These are phyloP conservation scores for Fraxinus sp. DNA, from an alignment of 305 asterid genomes.

Conservation along the genomic window DNA sequence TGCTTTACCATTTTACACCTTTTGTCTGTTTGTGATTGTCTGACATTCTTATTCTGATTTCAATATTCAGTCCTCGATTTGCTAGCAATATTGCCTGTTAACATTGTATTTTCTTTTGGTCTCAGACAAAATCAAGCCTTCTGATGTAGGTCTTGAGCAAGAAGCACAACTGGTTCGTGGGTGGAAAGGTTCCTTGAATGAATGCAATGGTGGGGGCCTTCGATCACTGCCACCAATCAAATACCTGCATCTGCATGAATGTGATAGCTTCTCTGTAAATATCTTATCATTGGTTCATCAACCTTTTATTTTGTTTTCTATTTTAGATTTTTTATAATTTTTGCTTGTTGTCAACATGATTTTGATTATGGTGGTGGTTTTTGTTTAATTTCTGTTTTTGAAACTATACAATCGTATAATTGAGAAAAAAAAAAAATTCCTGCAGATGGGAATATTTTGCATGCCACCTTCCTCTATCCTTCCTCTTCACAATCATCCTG, in stretches of 20 bases:
- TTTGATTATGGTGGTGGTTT: not conserved
- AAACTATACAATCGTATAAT: not conserved
- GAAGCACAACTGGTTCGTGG: conserved; percentile 80
- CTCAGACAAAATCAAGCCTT: conserved; percentile 93
- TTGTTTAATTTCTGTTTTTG: not conserved
- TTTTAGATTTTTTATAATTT: not conserved
- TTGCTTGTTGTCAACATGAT: conserved; percentile 7
- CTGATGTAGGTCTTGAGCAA: conserved; percentile 97
- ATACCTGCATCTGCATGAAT: conserved; percentile 84
- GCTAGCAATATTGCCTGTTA: conserved; percentile 16
- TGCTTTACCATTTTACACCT: not conserved
- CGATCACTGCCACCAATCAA: conserved; percentile 60
- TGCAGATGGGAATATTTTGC: conserved; percentile 89
- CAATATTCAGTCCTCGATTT: not conserved
- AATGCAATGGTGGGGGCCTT: conserved; percentile 45
- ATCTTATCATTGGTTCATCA: conserved; percentile 14
- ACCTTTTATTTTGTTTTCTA: not conserved
- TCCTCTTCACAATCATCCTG: conserved; percentile 98
- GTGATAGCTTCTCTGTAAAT: conserved; percentile 86
- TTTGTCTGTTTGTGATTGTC: not conserved
- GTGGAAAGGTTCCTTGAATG: conserved; percentile 61
- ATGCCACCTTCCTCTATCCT: conserved; percentile 94
- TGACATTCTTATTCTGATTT: not conserved
- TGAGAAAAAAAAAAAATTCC: conserved; percentile 9
- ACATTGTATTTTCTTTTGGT: conserved; percentile 27